Evolutionary conservation across 257 asterid genomes (phyloP).

Genomic region (Capsicum baccatum): DNA sequence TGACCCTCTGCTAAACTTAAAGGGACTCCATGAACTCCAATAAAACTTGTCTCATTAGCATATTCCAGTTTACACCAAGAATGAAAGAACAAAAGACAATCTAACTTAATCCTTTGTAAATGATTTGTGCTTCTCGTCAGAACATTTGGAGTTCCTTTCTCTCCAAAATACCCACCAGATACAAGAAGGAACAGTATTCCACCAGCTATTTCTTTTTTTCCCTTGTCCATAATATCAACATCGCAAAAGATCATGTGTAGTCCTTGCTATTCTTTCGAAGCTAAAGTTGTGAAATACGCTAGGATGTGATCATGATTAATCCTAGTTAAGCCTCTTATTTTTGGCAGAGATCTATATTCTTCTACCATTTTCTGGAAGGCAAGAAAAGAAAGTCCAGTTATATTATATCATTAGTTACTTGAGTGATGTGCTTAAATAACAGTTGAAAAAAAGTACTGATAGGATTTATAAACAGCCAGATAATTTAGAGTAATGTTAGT

Average conservation of each 20-base stretch:
- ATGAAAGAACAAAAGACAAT: neutral
- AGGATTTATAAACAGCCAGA: neutral
- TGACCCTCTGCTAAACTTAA: neutral
- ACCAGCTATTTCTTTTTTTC: neutral
- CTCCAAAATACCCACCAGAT: neutral
- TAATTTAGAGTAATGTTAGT: neutral
- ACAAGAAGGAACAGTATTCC: neutral
- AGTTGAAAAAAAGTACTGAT: neutral
- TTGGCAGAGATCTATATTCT: neutral
- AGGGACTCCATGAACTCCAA: neutral
- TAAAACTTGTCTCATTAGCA: neutral
- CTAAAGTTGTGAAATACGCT: neutral
- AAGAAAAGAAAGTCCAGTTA: conserved; percentile 5
- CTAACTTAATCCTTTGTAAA: neutral
- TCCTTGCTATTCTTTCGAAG: neutral
- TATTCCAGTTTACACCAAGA: neutral
- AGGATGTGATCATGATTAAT: neutral
- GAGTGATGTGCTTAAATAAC: neutral
- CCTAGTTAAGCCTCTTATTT: neutral
- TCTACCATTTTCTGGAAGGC: neutral
- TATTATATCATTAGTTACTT: neutral
- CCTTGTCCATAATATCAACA: neutral
- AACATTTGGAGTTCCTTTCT: neutral
- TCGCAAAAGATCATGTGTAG: neutral
- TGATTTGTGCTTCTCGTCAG: neutral